Base-by-base conservation (phyloP, 1,284 basidiomycete species). In the Leccinum proliferum region DNA sequence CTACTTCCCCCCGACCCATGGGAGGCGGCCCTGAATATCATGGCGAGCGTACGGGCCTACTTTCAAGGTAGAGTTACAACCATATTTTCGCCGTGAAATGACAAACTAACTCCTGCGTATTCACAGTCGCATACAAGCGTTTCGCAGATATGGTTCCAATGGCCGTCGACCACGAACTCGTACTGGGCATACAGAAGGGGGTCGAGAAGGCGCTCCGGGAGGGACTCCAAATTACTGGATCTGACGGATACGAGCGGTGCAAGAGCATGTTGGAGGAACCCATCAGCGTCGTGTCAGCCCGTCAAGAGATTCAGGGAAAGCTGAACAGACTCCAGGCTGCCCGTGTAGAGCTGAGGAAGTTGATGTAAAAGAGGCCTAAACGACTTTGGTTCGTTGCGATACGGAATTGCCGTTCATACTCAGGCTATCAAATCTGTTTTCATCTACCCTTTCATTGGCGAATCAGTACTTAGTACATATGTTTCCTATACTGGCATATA, bases 21-120 rank as follows among this genome's bases (percentile, higher is more conserved):
- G 77, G 83, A 85, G 21, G 76, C 81, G 0, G 85, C 83, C 0
- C 69, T 91, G 4, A 69, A 72, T 12, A 87, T 90, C 66, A 89
- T 90, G 86, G 85, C 89, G 0, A 81, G 86, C 52, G 85, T 87
- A 4, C 77, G 87, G 1, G 90, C 86, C 0, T 91, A 91, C 66
- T 91, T 88, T 71, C 86, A 89, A 79, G 84, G 87, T 86, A 63
- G 10, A 66, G 64, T 34, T 11, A 34, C 56, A 18, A 3, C 7
- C 1, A 0, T 9, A 14, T 11, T 41, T 0, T 9, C 25, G 4
- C 12, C 14, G 4, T 41, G 37, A n/a, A 15, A 12, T 55, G 11
- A 62, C 7, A 15, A n/a, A 11, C 60, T 60, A 29, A 63, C 12
- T 52, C 37, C 25, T 14, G 50, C 15, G 3, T n/a, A 46, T 53